A percentile compares a stretch with the other conserved stretches of the same genome.
phyloP scores from a whole-genome alignment of 139 green algal genomes.

The Chlorella sorokiniana region DNA sequence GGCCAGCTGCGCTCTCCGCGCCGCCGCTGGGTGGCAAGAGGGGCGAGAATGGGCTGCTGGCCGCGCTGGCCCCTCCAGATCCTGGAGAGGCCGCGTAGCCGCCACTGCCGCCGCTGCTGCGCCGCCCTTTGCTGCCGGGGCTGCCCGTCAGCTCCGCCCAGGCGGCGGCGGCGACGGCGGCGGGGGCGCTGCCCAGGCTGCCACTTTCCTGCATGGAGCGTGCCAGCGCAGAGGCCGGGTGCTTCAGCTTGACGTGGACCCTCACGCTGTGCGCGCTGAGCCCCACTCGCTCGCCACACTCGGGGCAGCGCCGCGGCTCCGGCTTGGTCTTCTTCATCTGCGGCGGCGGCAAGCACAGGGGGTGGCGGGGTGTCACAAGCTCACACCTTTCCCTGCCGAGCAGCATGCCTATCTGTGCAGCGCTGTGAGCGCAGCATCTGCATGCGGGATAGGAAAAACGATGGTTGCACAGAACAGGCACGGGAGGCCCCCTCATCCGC shows the following conservation, averaged over 20 bases:
- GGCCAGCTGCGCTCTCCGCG: no score
- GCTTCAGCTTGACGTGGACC: constrained; percentile 72
- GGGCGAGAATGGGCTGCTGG: no score
- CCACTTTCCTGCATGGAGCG: background rate
- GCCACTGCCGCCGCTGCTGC: no score
- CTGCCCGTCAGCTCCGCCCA: background rate
- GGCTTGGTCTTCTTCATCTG: constrained; percentile 73
- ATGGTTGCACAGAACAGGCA: background rate
- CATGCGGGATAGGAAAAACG: background rate
- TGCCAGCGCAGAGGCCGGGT: constrained; percentile 47
- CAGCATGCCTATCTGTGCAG: background rate
- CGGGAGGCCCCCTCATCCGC: background rate
- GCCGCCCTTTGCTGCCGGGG: no score
- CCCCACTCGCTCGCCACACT: constrained; percentile 71
- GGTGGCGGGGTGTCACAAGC: background rate
- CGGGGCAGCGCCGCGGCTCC: constrained; percentile 61
- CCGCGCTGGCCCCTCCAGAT: no score
- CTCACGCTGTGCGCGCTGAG: constrained; percentile 66
- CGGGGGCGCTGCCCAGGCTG: no score
- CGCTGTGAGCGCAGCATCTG: background rate
- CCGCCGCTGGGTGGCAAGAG: no score
- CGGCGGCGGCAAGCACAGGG: background rate
- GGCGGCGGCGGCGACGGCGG: no score
- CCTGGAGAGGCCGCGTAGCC: no score
- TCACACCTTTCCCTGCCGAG: no score